Conservation (phyloP, 306 rosid species). For the Rubus parviflorus region DNA sequence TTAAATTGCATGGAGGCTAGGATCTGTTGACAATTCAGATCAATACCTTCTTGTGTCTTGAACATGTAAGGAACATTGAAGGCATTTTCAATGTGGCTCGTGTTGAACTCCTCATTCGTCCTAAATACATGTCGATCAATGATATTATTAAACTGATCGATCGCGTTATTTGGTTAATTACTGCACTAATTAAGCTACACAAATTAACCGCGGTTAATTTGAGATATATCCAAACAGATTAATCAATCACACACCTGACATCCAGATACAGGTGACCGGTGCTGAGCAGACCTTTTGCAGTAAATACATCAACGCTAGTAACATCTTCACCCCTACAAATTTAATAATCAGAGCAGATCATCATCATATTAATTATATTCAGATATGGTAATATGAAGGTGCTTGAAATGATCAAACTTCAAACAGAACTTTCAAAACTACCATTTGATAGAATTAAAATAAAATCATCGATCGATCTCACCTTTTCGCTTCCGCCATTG, state of each 20-base stretch:
- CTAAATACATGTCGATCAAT: slow-evolving; percentile 2
- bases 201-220: neutral
- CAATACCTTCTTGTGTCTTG: slow-evolving; percentile 40
- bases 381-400: neutral
- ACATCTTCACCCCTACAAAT: slow-evolving; percentile 42
- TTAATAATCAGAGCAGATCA: neutral
- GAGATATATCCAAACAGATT: neutral
- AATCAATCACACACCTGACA: slow-evolving; percentile 32
- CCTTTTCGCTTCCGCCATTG: slow-evolving; percentile 30
- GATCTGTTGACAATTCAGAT: neutral
- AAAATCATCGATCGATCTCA: neutral
- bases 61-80: slow-evolving; percentile 53
- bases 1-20: neutral
- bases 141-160: neutral
- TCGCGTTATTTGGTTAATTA: neutral
- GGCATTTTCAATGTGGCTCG: slow-evolving; percentile 46
- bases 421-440: neutral
- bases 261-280: slow-evolving; percentile 38
- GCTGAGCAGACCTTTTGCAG: slow-evolving; percentile 40
- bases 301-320: slow-evolving; percentile 34
- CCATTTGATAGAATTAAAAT: neutral
- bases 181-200: neutral
- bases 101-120: slow-evolving; percentile 45
- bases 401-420: neutral
- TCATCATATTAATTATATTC: no score